Evolutionary conservation across 345 rosid species (phyloP).

Genomic region (Kandelia obovata): DNA sequence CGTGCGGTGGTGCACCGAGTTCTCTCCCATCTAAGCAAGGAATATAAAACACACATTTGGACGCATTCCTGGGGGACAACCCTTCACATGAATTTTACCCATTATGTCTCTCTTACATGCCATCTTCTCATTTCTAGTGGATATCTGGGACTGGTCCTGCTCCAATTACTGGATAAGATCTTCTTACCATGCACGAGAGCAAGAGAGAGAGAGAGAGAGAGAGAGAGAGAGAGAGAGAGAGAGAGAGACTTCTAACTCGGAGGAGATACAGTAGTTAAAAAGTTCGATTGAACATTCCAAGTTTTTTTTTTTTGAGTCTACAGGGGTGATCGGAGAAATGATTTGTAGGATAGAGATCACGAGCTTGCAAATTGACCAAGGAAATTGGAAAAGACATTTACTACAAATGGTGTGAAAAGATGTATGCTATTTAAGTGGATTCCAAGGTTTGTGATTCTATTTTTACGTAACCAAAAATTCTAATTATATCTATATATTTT

Average conservation of each 20-base stretch:
- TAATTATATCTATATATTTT: no score
- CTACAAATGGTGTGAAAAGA: no score
- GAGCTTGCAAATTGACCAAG: no score
- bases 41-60: conserved; percentile 5
- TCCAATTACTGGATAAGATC: conserved; percentile 7
- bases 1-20: background rate
- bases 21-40: background rate
- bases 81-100: background rate
- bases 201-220: background rate
- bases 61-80: background rate
- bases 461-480: no score
- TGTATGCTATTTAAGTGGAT: no score
- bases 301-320: no score
- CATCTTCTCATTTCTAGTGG: background rate
- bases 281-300: no score
- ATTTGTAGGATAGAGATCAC: no score
- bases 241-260: background rate
- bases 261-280: no score
- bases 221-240: background rate
- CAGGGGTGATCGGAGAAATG: no score
- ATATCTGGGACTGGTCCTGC: conserved; percentile 18
- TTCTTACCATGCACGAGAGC: background rate
- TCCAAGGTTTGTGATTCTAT: no score
- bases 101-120: background rate
- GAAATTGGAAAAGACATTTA: no score